Evolutionary conservation across 1,284 basidiomycete species (phyloP).

Genomic region (Phylloboletellus chloephorus): DNA sequence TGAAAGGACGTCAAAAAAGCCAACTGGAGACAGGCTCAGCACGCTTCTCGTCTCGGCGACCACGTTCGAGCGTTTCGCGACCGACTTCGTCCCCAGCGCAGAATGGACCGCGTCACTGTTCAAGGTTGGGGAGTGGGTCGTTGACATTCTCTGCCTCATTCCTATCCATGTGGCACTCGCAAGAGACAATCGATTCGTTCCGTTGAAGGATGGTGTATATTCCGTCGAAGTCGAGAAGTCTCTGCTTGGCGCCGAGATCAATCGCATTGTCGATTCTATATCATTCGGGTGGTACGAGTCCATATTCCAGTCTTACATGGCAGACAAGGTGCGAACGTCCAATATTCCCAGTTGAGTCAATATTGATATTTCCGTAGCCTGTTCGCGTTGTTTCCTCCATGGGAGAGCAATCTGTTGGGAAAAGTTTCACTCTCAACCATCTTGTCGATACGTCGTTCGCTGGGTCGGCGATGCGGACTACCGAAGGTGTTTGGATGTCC

Average conservation of each 20-base stretch:
- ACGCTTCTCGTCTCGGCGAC: conserved; percentile 30
- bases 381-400: conserved; percentile 61
- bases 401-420: conserved; percentile 64
- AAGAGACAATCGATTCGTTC: conserved; percentile 53
- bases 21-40: conserved; percentile 40
- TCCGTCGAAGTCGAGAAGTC: conserved; percentile 45
- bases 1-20: conserved; percentile 45
- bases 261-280: conserved; percentile 47
- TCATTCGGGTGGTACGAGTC: conserved; percentile 65
- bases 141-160: conserved; percentile 55
- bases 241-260: conserved; percentile 52
- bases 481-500: conserved; percentile 64
- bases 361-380: conserved; percentile 33
- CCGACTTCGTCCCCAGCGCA: conserved; percentile 4
- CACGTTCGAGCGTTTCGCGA: conserved; percentile 16
- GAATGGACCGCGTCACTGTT: conserved; percentile 35
- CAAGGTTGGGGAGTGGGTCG: conserved; percentile 54
- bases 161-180: conserved; percentile 59
- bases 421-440: conserved; percentile 56
- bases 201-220: conserved; percentile 52
- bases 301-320: conserved; percentile 57
- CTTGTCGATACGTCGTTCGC: conserved; percentile 59
- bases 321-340: conserved; percentile 39
- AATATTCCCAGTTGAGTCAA: neutral
- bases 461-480: conserved; percentile 60